Evolutionary conservation across 805 yeast genomes (phyloP), one percentile per base, ranked within the genome.

Genomic region (Ogataea pilisensis): DNA sequence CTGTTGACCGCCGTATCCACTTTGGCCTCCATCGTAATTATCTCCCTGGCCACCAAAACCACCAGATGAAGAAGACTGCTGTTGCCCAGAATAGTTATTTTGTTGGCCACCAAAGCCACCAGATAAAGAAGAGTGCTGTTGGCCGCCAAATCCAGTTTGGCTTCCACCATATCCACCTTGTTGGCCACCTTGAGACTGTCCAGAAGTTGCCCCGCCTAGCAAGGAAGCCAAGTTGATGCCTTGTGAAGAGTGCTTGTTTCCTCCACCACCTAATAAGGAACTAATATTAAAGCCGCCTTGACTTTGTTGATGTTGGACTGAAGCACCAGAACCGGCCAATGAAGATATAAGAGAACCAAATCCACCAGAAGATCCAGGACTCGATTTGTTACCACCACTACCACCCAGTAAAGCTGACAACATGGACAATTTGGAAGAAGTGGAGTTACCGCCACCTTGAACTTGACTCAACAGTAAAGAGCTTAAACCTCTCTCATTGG

Each of bases 401-500:
- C 46, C 42, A 20, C 53, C 45, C 36, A 58, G 29, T 12, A 61
- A 49, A 18, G 54, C 24, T 21, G 58, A 45, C 5, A 61, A 38
- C 54, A 61, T 46, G 2, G 51, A 50, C 24, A 61, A 45, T 41
- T 61, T 50, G 6, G 52, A 41, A 19, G 59, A 53, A 24, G 51
- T 53, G 8, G 65, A 57, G 17, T 44, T 31, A 3, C 57, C 53
- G 20, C 54, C 49, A 27, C 58, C 55, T 24, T 49, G 27, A 30
- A 61, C 39, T 46, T 61, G 65, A 17, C 41, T 37, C 31, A 61
- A 34, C 12, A 61, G 35, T 43, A 57, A 26, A 5, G 61, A 54
- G 21, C 61, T 48, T 37, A 61, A 36, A 24, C 51, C 63, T 38
- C 60, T 55, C 37, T 61, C 65, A 30, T 60, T 57, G 13, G 45